Evolutionary conservation across 169 alveolate species (phyloP).

Genomic region (Besnoitia besnoiti): DNA sequence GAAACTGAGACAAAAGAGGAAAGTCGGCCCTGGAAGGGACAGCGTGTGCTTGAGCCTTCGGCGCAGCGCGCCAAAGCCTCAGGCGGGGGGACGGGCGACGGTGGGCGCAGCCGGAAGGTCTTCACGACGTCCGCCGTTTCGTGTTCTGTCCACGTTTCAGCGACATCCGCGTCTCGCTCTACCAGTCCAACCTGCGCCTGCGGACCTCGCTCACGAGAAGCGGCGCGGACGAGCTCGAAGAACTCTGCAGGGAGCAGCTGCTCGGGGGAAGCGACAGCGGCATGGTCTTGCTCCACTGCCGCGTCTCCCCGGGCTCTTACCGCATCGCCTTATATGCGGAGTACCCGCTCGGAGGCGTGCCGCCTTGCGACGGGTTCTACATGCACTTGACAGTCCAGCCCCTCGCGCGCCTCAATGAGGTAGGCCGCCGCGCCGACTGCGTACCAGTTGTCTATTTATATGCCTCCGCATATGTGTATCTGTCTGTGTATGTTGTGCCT

Average conservation of each 20-base stretch:
- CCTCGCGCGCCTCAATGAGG: constrained; percentile 41
- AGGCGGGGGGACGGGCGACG: no score
- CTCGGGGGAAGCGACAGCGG: not conserved
- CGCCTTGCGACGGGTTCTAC: constrained; percentile 68
- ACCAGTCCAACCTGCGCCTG: not conserved
- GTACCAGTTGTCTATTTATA: no score
- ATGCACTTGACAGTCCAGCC: constrained; percentile 51
- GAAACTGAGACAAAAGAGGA: not conserved
- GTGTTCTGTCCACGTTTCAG: not conserved
- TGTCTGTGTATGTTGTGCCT: no score
- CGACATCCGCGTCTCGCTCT: not conserved
- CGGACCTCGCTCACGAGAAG: not conserved
- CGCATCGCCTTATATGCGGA: constrained; percentile 25
- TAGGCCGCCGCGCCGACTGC: not conserved
- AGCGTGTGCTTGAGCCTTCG: not conserved
- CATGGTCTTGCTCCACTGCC: not conserved
- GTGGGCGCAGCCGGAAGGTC: no score
- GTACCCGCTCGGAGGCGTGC: constrained; percentile 66
- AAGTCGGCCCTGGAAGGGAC: not conserved
- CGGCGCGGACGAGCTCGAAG: not conserved
- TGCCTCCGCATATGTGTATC: not conserved
- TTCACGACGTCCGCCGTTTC: no score
- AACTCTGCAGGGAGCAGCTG: not conserved
- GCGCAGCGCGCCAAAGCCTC: not conserved
- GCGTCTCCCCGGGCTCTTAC: constrained; percentile 37